Evolutionary conservation across 352 stramenopile genomes (phyloP), one percentile per base, ranked within the genome.

Genomic region (Phytopythium vexans): DNA sequence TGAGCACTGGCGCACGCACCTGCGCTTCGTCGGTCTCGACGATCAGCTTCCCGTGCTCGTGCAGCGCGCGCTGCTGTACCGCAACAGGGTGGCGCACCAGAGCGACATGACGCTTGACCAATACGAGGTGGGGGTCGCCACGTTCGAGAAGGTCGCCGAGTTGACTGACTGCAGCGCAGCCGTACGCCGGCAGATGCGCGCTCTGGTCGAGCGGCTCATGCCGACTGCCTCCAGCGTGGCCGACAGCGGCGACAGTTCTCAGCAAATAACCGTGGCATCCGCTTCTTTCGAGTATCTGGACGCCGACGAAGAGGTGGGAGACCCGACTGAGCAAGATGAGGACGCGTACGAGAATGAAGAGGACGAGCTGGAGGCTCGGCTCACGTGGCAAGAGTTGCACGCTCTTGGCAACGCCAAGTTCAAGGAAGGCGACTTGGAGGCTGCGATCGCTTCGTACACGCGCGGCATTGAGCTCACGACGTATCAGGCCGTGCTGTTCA

Each of bases 11-110:
- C 60, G 72, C 37, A 68, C 67, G 37, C 67, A 80, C 47, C 50
- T 76, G 36, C 55, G 60, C 10, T 66, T 52, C 54, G 60, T 55
- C 38, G 61, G 52, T 1, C 42, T 63, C 16, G 49, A 71, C 40
- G 39, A 57, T 11, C 49, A 69, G 52, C 56, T 77, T 5, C 68
- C 58, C 9, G 43, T 46, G 14, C 27, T 77, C 9, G 68, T 77
- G 27, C 60, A 71, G 42, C 51, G 57, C 8, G 64, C 68, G 9
- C 53, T 77, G 3, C 21, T 62, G 47, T 68, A 62, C 45, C 50
- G 68, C 21, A 77, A 77, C 54, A 67, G 73, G 51, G 64, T 77
- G 33, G 49, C 68, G 1, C 68, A 77, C 37, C 68, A 77, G 46
- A 72, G 55, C 33, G 44, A 62, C 21, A 54, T 77, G 47, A 60